phyloP scores from a whole-genome alignment of 202 grass and related monocot species.

The Setaria italica region DNA sequence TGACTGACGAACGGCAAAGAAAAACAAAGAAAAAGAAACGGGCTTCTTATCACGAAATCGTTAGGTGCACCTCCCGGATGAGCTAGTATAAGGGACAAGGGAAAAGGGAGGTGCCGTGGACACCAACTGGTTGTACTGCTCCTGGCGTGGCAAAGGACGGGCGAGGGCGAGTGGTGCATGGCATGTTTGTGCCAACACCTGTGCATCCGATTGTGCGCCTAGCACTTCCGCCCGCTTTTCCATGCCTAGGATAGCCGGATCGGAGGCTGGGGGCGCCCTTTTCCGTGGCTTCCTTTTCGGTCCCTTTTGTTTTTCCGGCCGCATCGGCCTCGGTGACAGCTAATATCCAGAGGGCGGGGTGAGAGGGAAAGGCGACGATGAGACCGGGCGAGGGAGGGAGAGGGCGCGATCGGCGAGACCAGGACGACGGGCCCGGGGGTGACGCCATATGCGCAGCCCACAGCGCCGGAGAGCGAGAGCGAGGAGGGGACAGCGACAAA shows the following conservation, averaged over 20 bases:
- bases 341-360: conserved; percentile 52
- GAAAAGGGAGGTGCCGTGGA: not conserved
- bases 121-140: not conserved
- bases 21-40: not conserved
- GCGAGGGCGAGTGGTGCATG: not conserved
- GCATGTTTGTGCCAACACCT: conserved; percentile 10
- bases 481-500: conserved; percentile 9
- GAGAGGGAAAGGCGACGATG: not conserved
- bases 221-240: conserved; percentile 26
- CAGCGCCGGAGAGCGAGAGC: conserved; percentile 1
- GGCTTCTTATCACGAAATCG: conserved; percentile 8
- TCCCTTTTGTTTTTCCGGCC: not conserved
- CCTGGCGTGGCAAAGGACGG: not conserved
- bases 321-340: conserved; percentile 55
- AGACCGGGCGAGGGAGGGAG: not conserved
- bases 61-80: conserved; percentile 27
- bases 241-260: not conserved
- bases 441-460: conserved; percentile 46
- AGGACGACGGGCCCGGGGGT: not conserved
- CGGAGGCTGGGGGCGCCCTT: not conserved
- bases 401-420: not conserved
- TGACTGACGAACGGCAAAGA: not conserved
- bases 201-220: not conserved
- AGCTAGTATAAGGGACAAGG: not conserved
- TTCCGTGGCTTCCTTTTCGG: not conserved